These are phyloP conservation scores for Dactylorhiza incarnata DNA, from an alignment of 106 monocot genomes.

Conservation along the genomic window DNA sequence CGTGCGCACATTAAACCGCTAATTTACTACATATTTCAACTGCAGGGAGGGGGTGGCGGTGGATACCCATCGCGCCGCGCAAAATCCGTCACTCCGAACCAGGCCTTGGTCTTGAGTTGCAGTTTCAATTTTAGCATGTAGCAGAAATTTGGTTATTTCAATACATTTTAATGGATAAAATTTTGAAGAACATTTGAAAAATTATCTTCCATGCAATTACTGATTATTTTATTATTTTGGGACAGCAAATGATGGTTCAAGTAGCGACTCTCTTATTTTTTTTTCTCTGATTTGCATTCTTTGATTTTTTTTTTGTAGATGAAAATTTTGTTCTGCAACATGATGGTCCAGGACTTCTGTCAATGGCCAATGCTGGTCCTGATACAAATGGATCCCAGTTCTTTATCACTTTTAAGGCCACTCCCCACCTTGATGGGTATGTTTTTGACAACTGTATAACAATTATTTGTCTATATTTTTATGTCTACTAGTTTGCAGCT, in stretches of 20 bases:
- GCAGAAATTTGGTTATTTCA: not conserved
- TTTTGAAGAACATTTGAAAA: not conserved
- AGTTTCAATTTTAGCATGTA: not conserved
- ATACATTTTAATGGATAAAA: not conserved
- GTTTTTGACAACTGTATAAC: constrained; percentile 9
- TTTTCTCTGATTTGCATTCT: not conserved
- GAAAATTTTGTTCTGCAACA: constrained; percentile 75
- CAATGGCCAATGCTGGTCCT: constrained; percentile 89
- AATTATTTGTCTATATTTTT: not conserved
- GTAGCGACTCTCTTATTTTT: not conserved
- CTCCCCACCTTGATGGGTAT: constrained; percentile 90
- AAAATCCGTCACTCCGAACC: too few species aligned
- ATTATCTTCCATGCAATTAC: not conserved
- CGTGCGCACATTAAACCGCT: too few species aligned
- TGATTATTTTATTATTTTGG: not conserved
- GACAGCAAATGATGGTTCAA: constrained; percentile 1
- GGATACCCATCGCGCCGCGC: too few species aligned
- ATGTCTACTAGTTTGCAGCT: not conserved
- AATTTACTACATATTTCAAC: too few species aligned
- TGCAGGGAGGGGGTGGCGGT: too few species aligned
- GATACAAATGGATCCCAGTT: constrained; percentile 94
- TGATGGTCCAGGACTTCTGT: constrained; percentile 78
- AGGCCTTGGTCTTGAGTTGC: not conserved
- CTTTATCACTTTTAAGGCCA: constrained; percentile 82
- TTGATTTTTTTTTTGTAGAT: constrained; percentile 33